Evolutionary conservation across 2,329 filamentous ascomycete genomes (phyloP), one percentile per base, ranked within the genome.

Genomic region (Plectosphaerella sp.): DNA sequence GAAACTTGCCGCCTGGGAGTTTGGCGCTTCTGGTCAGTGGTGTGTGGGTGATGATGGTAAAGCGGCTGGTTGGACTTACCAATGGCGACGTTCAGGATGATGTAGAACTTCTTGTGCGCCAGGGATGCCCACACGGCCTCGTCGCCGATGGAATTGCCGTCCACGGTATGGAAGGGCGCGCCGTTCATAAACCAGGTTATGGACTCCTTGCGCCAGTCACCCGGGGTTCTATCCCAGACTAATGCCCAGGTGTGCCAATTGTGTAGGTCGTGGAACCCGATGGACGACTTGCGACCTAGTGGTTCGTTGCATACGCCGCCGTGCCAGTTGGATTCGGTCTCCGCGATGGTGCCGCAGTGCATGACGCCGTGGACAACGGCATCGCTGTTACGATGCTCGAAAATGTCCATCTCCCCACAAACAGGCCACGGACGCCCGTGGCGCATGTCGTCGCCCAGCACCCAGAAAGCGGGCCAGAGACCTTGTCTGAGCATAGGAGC

Each of bases 401-500:
- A 70, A 58, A 83, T 76, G 61, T 83, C 80, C 48, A 83, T 67
- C 70, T 83, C 80, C 54, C 80, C 80, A 53, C 76, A 77, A 9
- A 54, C 50, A 0, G 80, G 80, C 80, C 80, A 83, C 14, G 59
- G 36, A 1, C 69, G 72, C 9, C 77, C 77, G 45, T 72, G 67
- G 24, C 76, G 73, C 51, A 77, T 67, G 11, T 72, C 62, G 48
- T 80, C 71, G 41, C 80, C 79, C 15, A 83, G 69, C 54, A 81
- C 68, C 79, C 79, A 83, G 59, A 82, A 82, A 1, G 80, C 80
- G 0, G 80, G 79, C 80, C 79, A 83, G 48, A 83, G 69, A 5
- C 80, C 80, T 57, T 80, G 70, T 64, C 80, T 78, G 43, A 63
- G 61, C 1, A 62, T 42, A 7, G 37, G 37, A 8, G 37, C 7